Evolutionary conservation across 768 basidiomycete species (phyloP), one percentile per base, ranked within the genome.

Genomic region (Lyophyllum semitale): DNA sequence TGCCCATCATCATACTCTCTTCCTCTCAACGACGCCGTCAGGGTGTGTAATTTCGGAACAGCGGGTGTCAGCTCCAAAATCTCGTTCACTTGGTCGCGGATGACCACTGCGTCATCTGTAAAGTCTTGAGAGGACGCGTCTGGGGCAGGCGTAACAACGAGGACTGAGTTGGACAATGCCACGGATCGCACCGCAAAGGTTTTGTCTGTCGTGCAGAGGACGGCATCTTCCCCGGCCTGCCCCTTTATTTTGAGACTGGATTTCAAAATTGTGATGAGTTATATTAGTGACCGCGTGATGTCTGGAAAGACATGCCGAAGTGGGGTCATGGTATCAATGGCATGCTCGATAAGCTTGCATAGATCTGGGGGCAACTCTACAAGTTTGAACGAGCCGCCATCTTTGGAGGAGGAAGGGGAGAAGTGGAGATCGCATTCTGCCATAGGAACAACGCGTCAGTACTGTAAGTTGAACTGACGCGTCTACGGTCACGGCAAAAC

Each of bases 131-230:
- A 60, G 25, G 63, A 51, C 26, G 62, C 66, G 62, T 73, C 71
- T 35, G 72, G 66, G 2, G 77, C 72, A 17, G 84, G 74, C 2
- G 85, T 85, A 56, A 90, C 77, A 41, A 98, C 81, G 12, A 95
- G 76, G 30, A 95, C 73, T 0, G 93, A 88, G 69, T 98, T 98
- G 17, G 95, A 97, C 44, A 97, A 75, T 8, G 81, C 79, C n/a
- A 98, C 87, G 0, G 94, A 89, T 52, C 95, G 87, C 25, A 98
- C 73, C 2, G 82, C 66, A 66, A 89, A 99, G 0, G 96, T 98
- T 66, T 82, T 85, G 54, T 87, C 79, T 0, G 77, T 62, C 0
- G 95, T 96, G 68, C 96, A 98, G 8, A 96, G 73, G 0, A 97
- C 94, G 0, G 95, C 96, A 62, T 95, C 89, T 61, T 98, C 95